phyloP scores from a whole-genome alignment of 2,329 filamentous ascomycete species.

The Phaeosphaeria sp. region DNA sequence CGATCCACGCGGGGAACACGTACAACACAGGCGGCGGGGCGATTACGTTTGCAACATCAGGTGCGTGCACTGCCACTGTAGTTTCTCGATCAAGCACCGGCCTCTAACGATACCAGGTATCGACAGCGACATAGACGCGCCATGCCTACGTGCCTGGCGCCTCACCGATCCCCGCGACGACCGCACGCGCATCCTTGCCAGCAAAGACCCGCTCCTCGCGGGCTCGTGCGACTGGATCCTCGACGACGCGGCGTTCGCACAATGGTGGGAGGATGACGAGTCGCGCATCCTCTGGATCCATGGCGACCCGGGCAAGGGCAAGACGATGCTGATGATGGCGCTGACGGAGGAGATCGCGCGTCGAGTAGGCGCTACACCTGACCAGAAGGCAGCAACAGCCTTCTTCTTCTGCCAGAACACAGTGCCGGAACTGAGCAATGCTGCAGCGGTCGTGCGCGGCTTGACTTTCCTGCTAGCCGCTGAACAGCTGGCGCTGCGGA shows the following conservation, averaged over 20 bases:
- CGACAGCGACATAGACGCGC: slow-evolving; percentile 1
- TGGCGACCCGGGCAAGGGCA: slow-evolving; percentile 11
- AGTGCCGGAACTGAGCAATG: slow-evolving; percentile 1
- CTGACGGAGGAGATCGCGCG: slow-evolving; percentile 1
- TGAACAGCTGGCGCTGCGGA: slow-evolving; percentile 1
- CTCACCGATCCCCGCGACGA: slow-evolving; percentile 12
- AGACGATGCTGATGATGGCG: slow-evolving; percentile 5
- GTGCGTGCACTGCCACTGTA: slow-evolving; percentile 4
- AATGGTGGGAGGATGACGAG: slow-evolving; percentile 4
- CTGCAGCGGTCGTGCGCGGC: slow-evolving; percentile 1
- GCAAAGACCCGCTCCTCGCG: slow-evolving; percentile 5
- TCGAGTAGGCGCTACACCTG: neutral
- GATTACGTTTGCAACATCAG: slow-evolving; percentile 1
- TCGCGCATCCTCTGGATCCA: slow-evolving; percentile 5
- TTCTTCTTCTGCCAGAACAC: slow-evolving; percentile 51
- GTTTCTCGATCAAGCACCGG: neutral
- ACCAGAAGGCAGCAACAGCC: neutral
- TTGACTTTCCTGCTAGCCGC: slow-evolving; percentile 4
- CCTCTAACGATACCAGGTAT: slow-evolving; percentile 2
- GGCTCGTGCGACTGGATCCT: slow-evolving; percentile 13
- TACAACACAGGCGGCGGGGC: neutral
- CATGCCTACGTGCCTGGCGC: slow-evolving; percentile 12
- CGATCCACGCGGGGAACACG: neutral
- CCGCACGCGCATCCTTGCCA: slow-evolving; percentile 3
- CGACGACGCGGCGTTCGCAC: slow-evolving; percentile 3